phyloP scores from a whole-genome alignment of 345 rosid genomes.

The Citrus reticulata region DNA sequence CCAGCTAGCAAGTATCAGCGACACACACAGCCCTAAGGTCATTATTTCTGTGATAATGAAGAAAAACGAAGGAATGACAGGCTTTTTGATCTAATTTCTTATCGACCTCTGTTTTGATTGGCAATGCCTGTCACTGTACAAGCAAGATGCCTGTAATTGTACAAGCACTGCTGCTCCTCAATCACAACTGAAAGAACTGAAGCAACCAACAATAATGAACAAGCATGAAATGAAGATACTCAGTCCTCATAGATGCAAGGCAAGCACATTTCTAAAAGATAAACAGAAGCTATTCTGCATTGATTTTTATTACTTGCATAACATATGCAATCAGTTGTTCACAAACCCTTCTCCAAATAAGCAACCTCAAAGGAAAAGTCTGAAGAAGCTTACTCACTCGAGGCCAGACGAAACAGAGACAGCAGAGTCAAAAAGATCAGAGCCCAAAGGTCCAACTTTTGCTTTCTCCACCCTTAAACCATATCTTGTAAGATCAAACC shows the following conservation, averaged over 20 bases:
- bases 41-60: not conserved
- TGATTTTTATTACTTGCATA: not conserved
- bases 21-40: not conserved
- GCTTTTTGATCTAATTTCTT: not conserved
- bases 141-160: not conserved
- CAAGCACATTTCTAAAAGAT: not conserved
- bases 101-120: not conserved
- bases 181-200: not conserved
- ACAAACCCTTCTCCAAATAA: not conserved
- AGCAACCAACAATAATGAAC: not conserved
- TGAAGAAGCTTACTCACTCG: constrained; percentile 53
- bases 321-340: not conserved
- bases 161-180: not conserved
- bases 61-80: not conserved
- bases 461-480: constrained; percentile 62
- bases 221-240: not conserved
- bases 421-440: constrained; percentile 81
- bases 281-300: not conserved
- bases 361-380: not conserved
- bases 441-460: constrained; percentile 93
- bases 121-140: not conserved
- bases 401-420: constrained; percentile 66
- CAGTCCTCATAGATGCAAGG: not conserved
- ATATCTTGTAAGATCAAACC: constrained; percentile 65
- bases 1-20: not conserved